Conservation (phyloP, 2,329 filamentous ascomycete species). For the Botrytis porri region DNA sequence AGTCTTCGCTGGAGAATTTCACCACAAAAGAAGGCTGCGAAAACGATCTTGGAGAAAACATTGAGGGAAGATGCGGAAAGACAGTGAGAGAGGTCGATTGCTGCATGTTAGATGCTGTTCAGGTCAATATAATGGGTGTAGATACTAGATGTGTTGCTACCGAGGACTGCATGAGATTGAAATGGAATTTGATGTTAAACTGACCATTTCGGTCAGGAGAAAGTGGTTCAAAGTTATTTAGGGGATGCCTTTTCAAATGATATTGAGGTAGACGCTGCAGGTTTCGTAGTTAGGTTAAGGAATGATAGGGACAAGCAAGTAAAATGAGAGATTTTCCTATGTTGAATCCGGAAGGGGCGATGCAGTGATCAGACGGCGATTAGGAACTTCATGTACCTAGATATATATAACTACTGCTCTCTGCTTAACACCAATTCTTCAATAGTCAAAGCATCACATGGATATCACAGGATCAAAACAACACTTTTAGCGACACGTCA, state of each 20-base stretch:
- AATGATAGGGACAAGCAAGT: neutral
- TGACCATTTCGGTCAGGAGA: neutral
- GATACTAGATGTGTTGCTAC: too few relatives aligned
- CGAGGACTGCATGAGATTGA: neutral
- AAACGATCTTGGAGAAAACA: neutral
- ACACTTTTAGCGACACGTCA: neutral
- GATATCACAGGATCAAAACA: neutral
- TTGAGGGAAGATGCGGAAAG: too few relatives aligned
- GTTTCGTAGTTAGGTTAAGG: neutral
- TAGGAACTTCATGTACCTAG: neutral
- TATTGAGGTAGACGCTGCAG: neutral
- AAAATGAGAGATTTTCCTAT: too few relatives aligned
- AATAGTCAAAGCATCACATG: neutral
- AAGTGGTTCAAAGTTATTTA: neutral
- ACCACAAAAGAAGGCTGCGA: neutral
- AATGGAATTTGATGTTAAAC: neutral
- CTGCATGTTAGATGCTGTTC: neutral
- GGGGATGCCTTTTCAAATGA: neutral
- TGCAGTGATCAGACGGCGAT: neutral
- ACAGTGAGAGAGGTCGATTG: neutral
- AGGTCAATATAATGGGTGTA: neutral
- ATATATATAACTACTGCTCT: neutral
- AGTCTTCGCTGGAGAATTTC: neutral
- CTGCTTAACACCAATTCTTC: neutral
- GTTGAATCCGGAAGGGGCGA: neutral